Percentiles rank a stretch among this genome's conserved stretches.
Conservation (phyloP, 1,139 yeast species). For the Pichia sp. region DNA sequence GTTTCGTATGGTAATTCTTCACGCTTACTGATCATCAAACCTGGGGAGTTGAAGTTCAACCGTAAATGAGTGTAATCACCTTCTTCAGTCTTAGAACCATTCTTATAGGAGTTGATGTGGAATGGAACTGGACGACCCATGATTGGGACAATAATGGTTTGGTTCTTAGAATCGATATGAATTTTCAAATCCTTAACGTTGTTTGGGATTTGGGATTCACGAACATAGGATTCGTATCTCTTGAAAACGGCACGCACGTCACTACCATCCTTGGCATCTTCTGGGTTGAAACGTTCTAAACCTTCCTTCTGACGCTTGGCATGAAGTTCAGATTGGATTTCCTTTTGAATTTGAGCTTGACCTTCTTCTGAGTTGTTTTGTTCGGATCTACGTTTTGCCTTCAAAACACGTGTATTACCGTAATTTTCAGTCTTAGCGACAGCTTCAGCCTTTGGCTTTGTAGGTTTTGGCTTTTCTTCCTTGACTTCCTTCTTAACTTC, state of each 20-base stretch:
- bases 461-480: slow-evolving; percentile 4
- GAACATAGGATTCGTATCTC: slow-evolving; percentile 88
- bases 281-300: slow-evolving; percentile 68
- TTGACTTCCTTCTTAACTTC: slow-evolving; percentile 8
- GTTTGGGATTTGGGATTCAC: slow-evolving; percentile 88
- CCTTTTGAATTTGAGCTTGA: slow-evolving; percentile 79
- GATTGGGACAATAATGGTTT: slow-evolving; percentile 87
- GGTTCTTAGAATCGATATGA: slow-evolving; percentile 84
- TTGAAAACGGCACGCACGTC: slow-evolving; percentile 78
- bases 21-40: slow-evolving; percentile 53
- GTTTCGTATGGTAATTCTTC: slow-evolving; percentile 91
- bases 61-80: slow-evolving; percentile 92
- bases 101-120: slow-evolving; percentile 91
- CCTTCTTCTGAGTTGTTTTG: slow-evolving; percentile 72
- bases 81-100: slow-evolving; percentile 94
- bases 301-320: slow-evolving; percentile 88
- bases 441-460: slow-evolving; percentile 11
- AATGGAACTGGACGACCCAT: slow-evolving; percentile 98
- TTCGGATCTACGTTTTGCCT: slow-evolving; percentile 80
- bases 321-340: slow-evolving; percentile 79
- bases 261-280: slow-evolving; percentile 64
- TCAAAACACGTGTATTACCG: slow-evolving; percentile 58
- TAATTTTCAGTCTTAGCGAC: slow-evolving; percentile 36
- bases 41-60: slow-evolving; percentile 92
- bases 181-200: slow-evolving; percentile 81